phyloP scores from a whole-genome alignment of 371 early-diverging fungal species.

The Quaeritorhiza haematococci region DNA sequence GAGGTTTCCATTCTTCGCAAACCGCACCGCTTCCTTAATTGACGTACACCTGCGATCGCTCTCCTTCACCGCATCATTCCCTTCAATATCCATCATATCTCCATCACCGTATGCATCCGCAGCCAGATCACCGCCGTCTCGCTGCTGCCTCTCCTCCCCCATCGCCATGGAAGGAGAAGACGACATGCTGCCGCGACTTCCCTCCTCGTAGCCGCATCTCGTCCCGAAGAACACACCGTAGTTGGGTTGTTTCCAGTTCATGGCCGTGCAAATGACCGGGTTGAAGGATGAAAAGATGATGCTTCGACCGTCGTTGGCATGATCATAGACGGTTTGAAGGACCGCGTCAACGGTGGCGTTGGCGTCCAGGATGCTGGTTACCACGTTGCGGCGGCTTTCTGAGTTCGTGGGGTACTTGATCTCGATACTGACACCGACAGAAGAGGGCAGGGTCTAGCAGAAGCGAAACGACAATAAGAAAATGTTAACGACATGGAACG shows the following conservation, averaged over 20 bases:
- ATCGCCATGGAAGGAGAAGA: conserved; percentile 10
- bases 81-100: neutral
- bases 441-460: conserved; percentile 60
- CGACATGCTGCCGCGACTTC: conserved; percentile 37
- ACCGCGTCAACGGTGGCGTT: conserved; percentile 81
- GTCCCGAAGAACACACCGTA: conserved; percentile 87
- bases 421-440: conserved; percentile 78
- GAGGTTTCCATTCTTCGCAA: conserved; percentile 68
- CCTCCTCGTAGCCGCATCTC: conserved; percentile 56
- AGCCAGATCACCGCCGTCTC: neutral
- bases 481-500: no score
- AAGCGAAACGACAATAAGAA: neutral
- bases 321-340: conserved; percentile 71
- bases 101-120: neutral
- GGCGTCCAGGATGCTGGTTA: conserved; percentile 57
- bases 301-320: conserved; percentile 37
- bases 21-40: conserved; percentile 73
- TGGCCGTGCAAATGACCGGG: conserved; percentile 81
- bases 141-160: neutral
- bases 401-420: conserved; percentile 73
- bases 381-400: conserved; percentile 41
- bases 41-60: conserved; percentile 46
- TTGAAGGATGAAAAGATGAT: conserved; percentile 85
- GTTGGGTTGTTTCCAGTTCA: conserved; percentile 97
- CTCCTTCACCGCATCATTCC: conserved; percentile 9